Evolutionary conservation across 2,329 filamentous ascomycete species (phyloP), one percentile per base, ranked within the genome.

Genomic region (Aspergillus sp.): DNA sequence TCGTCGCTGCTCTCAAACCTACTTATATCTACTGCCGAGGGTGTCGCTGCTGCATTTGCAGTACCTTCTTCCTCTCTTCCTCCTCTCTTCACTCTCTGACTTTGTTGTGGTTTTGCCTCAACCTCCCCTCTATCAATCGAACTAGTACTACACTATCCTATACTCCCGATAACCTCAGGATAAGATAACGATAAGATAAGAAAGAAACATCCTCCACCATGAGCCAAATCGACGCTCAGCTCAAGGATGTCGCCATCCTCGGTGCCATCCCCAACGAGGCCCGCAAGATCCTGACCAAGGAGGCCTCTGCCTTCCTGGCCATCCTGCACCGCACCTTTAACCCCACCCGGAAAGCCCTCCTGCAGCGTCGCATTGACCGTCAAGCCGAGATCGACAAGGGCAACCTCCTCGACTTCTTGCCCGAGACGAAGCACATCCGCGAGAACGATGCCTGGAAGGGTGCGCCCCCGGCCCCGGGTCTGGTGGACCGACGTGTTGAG

Each of bases 251-350:
- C 73, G 87, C 88, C 78, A 86, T 98, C 83, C 88, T 92, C 71
- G 94, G 92, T 72, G 78, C 85, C 63, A 81, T 98, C 73, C 87
- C 87, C 72, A 87, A 94, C 60, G 82, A 89, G 69, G 89, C 93
- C 77, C 87, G 87, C 81, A 94, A 96, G 84, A 96, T 99, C 76
- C 86, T 98, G 66, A 96, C 88, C 64, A 94, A 92, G 69, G 86
- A 96, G 66, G 94, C 94, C 57, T 88, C 91, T 65, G 90, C 92
- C 64, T 99, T 98, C 83, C 87, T 99, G 62, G 91, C 94, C 42
- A 88, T 97, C 65, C 87, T 99, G 71, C 95, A 99, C 82, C 90
- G 94, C 74, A 92, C 92, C 65, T 98, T 98, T 85, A 96, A 98
- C 78, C 81, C 78, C 65, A 94, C 89, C 57, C 91, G 95, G 79